phyloP scores from a whole-genome alignment of 192 early-diverging fungal species.

The Coemansia sp. region DNA sequence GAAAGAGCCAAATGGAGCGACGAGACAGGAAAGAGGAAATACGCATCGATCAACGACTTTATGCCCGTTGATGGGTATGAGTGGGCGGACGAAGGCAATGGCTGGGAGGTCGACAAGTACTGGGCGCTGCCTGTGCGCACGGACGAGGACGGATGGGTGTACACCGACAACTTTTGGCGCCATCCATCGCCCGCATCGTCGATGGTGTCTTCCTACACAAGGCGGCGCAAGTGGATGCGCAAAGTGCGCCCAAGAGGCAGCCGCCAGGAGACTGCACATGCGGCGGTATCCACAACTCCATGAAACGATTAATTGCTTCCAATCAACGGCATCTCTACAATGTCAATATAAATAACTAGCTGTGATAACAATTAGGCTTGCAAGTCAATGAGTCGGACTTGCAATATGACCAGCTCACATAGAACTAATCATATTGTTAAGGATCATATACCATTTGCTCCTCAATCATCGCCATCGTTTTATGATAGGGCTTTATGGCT shows the following conservation, averaged over 20 bases:
- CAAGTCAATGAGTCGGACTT: too few relatives aligned
- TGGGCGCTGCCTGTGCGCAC: slow-evolving; percentile 52
- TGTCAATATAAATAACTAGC: too few relatives aligned
- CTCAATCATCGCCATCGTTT: too few relatives aligned
- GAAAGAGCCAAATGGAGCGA: slow-evolving; percentile 72
- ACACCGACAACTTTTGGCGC: slow-evolving; percentile 69
- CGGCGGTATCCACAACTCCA: neutral
- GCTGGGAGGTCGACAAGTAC: slow-evolving; percentile 61
- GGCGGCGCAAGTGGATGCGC: slow-evolving; percentile 66
- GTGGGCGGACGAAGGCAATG: slow-evolving; percentile 56
- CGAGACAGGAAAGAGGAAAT: slow-evolving; percentile 56
- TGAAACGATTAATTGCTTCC: neutral
- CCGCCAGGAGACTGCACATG: neutral
- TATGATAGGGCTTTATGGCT: too few relatives aligned
- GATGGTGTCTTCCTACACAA: slow-evolving; percentile 57
- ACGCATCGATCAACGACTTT: slow-evolving; percentile 58
- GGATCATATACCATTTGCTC: too few relatives aligned
- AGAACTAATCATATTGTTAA: too few relatives aligned
- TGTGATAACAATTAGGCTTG: too few relatives aligned
- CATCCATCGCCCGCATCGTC: slow-evolving; percentile 46
- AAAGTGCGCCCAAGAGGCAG: slow-evolving; percentile 34
- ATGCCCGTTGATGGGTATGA: slow-evolving; percentile 58
- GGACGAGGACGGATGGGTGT: slow-evolving; percentile 66
- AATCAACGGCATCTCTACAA: too few relatives aligned
- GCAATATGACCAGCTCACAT: too few relatives aligned